Conservation (phyloP, 2,329 filamentous ascomycete genomes). For the Colletotrichum acutatum region DNA sequence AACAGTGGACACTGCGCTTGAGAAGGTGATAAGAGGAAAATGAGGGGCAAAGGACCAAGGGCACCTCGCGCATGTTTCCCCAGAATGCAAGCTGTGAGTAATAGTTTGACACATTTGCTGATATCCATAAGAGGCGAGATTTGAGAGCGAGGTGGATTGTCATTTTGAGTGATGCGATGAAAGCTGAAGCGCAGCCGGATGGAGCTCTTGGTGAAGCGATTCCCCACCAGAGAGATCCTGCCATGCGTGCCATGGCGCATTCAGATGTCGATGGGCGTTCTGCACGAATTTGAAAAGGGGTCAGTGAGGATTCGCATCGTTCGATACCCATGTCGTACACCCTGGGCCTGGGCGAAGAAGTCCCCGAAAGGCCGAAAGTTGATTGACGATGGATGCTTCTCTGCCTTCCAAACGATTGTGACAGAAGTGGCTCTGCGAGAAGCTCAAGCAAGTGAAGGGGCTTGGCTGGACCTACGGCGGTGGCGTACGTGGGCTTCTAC, state of each 20-base stretch:
- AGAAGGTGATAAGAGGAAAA: background rate
- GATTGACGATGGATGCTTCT: constrained; percentile 2
- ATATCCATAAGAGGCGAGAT: background rate
- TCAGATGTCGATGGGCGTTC: constrained; percentile 20
- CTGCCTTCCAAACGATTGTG: background rate
- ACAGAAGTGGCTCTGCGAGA: background rate
- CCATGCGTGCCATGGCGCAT: constrained; percentile 13
- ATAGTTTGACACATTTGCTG: constrained; percentile 21
- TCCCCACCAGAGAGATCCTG: constrained; percentile 11
- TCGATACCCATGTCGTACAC: constrained; percentile 27
- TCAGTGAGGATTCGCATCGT: constrained; percentile 12
- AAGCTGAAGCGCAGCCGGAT: background rate
- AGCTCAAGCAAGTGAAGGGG: constrained; percentile 14
- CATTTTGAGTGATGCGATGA: background rate
- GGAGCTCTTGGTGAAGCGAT: constrained; percentile 14
- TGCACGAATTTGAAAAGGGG: constrained; percentile 20
- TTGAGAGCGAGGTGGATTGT: background rate
- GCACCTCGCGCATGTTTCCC: constrained; percentile 8
- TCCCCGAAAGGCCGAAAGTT: constrained; percentile 5
- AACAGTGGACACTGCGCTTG: background rate
- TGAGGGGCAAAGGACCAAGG: background rate
- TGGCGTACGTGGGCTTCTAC: constrained; percentile 23
- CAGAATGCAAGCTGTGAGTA: constrained; percentile 30
- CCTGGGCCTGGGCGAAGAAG: constrained; percentile 12
- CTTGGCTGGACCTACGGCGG: constrained; percentile 1